These are phyloP conservation scores for Cladophialophora carrionii DNA, from an alignment of 2,329 filamentous ascomycete genomes.

Conservation along the genomic window DNA sequence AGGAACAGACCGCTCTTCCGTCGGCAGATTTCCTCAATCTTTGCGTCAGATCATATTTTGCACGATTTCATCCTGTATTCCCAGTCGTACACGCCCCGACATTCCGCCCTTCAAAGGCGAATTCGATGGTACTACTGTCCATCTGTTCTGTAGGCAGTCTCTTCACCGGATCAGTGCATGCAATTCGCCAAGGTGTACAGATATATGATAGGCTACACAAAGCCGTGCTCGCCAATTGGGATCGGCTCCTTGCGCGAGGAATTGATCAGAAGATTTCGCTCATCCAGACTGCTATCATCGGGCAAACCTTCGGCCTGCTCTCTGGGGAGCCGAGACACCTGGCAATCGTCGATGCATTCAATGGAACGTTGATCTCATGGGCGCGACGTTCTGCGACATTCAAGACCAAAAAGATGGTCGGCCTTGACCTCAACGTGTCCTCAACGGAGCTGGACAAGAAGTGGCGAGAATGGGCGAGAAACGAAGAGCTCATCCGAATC, in stretches of 20 bases:
- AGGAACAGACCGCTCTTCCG: constrained; percentile 31
- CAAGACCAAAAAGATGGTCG: constrained; percentile 36
- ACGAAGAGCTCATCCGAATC: constrained; percentile 40
- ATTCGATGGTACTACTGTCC: constrained; percentile 43
- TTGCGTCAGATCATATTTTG: constrained; percentile 35
- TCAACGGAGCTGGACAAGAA: constrained; percentile 27
- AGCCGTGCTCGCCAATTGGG: constrained; percentile 42
- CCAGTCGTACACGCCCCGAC: constrained; percentile 36
- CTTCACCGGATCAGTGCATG: constrained; percentile 43
- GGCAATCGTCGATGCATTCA: constrained; percentile 41
- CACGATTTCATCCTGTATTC: constrained; percentile 33
- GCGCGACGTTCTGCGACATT: constrained; percentile 37
- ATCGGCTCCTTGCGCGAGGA: constrained; percentile 37
- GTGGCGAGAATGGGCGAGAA: constrained; percentile 40
- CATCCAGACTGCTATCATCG: constrained; percentile 41
- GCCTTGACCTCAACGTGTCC: constrained; percentile 23
- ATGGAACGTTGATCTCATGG: constrained; percentile 42
- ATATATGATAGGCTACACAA: constrained; percentile 43
- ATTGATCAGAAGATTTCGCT: constrained; percentile 37
- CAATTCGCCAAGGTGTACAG: constrained; percentile 39
- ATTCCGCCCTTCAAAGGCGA: constrained; percentile 35
- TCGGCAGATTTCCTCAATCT: constrained; percentile 36
- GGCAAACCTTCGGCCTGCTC: constrained; percentile 42
- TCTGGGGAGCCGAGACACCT: constrained; percentile 40
- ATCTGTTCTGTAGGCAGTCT: constrained; percentile 47